These are phyloP conservation scores for Rhizopogon roseolus DNA, from an alignment of 768 basidiomycete genomes.

Conservation along the genomic window DNA sequence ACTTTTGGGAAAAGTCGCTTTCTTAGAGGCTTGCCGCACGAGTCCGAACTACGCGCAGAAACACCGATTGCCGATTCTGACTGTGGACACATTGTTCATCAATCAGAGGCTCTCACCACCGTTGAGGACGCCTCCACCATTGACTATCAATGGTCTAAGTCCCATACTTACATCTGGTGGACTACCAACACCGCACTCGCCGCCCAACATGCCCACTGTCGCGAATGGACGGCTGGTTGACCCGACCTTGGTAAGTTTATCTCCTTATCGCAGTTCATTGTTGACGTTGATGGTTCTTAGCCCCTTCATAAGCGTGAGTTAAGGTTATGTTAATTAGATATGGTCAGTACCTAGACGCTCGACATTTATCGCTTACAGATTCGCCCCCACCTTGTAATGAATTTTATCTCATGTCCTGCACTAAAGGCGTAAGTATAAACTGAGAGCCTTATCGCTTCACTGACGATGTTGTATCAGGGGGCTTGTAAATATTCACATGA, in stretches of 20 bases:
- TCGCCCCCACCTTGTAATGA: constrained; percentile 84
- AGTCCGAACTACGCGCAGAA: constrained; percentile 38
- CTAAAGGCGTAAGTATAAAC: constrained; percentile 55
- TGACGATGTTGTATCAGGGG: constrained; percentile 33
- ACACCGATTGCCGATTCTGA: constrained; percentile 48
- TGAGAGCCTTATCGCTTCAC: not conserved
- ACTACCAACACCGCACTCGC: constrained; percentile 65
- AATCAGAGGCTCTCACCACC: constrained; percentile 20
- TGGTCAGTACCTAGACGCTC: constrained; percentile 1
- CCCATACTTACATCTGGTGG: constrained; percentile 50
- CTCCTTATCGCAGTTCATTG: constrained; percentile 2
- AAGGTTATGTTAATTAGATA: constrained; percentile 6
- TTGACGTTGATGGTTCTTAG: constrained; percentile 28
- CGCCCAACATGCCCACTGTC: constrained; percentile 30
- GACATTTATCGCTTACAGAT: constrained; percentile 38
- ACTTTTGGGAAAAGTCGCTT: constrained; percentile 60
- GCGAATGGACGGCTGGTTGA: constrained; percentile 42
- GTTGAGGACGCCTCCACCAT: constrained; percentile 41
- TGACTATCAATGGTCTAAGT: constrained; percentile 36
- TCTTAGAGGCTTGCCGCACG: constrained; percentile 47
- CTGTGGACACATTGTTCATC: constrained; percentile 48
- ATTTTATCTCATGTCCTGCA: constrained; percentile 77
- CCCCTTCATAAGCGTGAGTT: constrained; percentile 73
- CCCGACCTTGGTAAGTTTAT: constrained; percentile 50
- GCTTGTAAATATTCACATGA: constrained; percentile 85